Evolutionary conservation across 1,284 basidiomycete genomes (phyloP).

Genomic region (Ustilago bromivora): DNA sequence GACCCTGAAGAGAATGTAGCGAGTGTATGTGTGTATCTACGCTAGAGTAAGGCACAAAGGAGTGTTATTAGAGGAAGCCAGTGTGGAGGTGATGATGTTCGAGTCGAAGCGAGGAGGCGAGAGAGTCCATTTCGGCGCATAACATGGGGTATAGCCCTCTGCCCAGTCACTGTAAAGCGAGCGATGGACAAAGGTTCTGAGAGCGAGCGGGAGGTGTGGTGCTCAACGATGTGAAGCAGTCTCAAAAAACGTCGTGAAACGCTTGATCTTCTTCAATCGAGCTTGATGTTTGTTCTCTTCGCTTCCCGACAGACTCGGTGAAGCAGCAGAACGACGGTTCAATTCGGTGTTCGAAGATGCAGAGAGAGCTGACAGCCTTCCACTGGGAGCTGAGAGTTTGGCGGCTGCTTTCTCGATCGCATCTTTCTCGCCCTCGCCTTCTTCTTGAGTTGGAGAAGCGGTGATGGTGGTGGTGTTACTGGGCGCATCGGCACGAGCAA

Average conservation of each 20-base stretch:
- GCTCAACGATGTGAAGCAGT: slow-evolving; percentile 40
- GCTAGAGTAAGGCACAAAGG: background rate
- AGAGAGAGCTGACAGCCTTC: slow-evolving; percentile 24
- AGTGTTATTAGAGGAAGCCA: background rate
- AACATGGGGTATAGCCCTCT: slow-evolving; percentile 38
- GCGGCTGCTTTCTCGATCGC: slow-evolving; percentile 24
- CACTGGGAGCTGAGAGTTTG: slow-evolving; percentile 17
- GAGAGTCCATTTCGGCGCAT: background rate
- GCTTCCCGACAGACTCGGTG: slow-evolving; percentile 45
- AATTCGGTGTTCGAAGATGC: slow-evolving; percentile 26
- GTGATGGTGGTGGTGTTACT: background rate
- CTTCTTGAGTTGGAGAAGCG: background rate
- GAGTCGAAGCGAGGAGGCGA: background rate
- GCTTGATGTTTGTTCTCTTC: slow-evolving; percentile 51
- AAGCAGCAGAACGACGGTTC: slow-evolving; percentile 36
- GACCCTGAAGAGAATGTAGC: background rate
- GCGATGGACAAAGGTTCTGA: slow-evolving; percentile 20
- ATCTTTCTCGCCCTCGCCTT: slow-evolving; percentile 17
- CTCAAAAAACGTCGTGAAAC: slow-evolving; percentile 56
- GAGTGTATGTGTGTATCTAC: slow-evolving; percentile 3
- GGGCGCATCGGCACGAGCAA: slow-evolving; percentile 11
- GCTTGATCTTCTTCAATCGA: slow-evolving; percentile 57
- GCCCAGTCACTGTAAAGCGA: slow-evolving; percentile 3
- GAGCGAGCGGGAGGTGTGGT: background rate
- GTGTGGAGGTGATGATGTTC: background rate